Conservation (phyloP, 164 flowering plant species). For the Houttuynia cordata region DNA sequence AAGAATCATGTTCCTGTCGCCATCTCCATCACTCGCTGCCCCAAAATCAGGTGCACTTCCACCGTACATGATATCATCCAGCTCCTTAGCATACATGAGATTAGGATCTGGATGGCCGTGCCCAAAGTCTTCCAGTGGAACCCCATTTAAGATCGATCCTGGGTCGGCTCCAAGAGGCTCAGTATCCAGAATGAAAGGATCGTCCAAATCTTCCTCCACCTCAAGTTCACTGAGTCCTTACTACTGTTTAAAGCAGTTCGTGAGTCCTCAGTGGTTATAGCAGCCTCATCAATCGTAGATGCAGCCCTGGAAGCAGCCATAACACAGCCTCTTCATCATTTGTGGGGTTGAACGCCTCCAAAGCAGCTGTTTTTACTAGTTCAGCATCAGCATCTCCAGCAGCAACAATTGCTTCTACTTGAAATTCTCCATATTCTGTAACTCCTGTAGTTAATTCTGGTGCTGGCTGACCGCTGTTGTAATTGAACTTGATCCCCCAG, state of each 20-base stretch:
- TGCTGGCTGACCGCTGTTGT: too few relatives aligned
- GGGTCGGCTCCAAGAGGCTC: constrained; percentile 81
- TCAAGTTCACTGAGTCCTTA: too few relatives aligned
- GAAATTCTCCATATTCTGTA: constrained; percentile 62
- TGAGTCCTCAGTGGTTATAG: too few relatives aligned
- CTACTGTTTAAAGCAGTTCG: too few relatives aligned
- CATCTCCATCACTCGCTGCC: constrained; percentile 99
- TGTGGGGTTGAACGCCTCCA: too few relatives aligned
- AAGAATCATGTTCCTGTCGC: constrained; percentile 96
- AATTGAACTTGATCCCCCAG: too few relatives aligned
- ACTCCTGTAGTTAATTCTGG: constrained; percentile 90
- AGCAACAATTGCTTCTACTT: constrained; percentile 88
- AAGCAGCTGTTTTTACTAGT: too few relatives aligned
- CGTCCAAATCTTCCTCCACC: too few relatives aligned
- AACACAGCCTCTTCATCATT: constrained; percentile 52
- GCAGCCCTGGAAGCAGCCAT: too few relatives aligned
- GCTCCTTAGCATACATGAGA: constrained; percentile 93
- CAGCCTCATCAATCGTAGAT: too few relatives aligned
- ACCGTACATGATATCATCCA: constrained; percentile 72
- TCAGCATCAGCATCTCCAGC: constrained; percentile 72
- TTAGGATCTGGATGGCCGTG: constrained; percentile 99
- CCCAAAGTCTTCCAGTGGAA: constrained; percentile 94
- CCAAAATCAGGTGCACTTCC: constrained; percentile 90
- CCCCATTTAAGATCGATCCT: constrained; percentile 80
- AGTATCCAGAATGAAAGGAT: constrained; percentile 98